phyloP scores from a whole-genome alignment of 768 basidiomycete genomes.

The Asterophora parasitica region DNA sequence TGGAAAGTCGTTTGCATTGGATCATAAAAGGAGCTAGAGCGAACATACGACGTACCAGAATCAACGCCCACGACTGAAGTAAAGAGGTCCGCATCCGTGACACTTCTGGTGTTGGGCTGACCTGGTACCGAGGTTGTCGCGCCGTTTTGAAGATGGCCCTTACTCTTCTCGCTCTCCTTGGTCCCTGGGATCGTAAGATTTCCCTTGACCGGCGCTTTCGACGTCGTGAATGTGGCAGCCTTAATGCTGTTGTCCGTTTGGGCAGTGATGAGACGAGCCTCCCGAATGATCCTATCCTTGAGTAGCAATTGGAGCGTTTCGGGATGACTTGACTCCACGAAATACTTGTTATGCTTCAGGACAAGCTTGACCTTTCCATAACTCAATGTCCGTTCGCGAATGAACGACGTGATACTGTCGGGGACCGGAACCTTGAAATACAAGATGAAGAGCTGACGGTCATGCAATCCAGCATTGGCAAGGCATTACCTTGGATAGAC shows the following conservation, averaged over 20 bases:
- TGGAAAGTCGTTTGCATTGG: constrained; percentile 22
- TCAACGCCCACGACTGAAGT: constrained; percentile 97
- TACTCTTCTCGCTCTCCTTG: constrained; percentile 68
- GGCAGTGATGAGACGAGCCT: constrained; percentile 72
- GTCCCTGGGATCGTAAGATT: constrained; percentile 86
- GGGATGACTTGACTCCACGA: constrained; percentile 92
- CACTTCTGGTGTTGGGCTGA: constrained; percentile 17
- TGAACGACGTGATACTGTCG: constrained; percentile 77
- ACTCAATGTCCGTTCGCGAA: constrained; percentile 89
- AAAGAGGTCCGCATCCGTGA: constrained; percentile 75
- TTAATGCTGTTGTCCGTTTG: constrained; percentile 72
- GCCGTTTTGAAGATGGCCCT: constrained; percentile 36
- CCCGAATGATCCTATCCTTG: constrained; percentile 80
- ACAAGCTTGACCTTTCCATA: constrained; percentile 99
- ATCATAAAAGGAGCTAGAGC: neutral
- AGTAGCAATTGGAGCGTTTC: constrained; percentile 86
- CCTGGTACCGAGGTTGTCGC: constrained; percentile 16
- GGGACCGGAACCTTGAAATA: constrained; percentile 80
- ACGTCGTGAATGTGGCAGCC: constrained; percentile 69
- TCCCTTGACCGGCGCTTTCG: constrained; percentile 79
- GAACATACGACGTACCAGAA: constrained; percentile 46
- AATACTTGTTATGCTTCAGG: constrained; percentile 96
- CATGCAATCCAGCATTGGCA: neutral
- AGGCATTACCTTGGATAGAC: constrained; percentile 63
- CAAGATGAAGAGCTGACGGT: constrained; percentile 3